Base-by-base conservation (phyloP, 306 rosid species). In the Hippophae tibetana region DNA sequence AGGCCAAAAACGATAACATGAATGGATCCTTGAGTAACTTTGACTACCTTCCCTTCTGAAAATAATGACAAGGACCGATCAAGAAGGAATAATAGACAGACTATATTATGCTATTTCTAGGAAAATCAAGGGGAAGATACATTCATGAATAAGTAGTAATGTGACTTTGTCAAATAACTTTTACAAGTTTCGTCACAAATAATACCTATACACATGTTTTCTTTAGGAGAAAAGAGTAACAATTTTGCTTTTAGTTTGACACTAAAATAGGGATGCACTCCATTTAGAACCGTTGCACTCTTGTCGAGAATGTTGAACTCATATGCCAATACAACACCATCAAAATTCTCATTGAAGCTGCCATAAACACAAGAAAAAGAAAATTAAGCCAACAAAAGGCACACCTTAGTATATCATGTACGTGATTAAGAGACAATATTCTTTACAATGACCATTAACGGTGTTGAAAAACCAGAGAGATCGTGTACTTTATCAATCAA, bases 11-110 rank as follows among this genome's bases (percentile, higher is more conserved):
- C 86, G 43, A 88, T 69, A 44, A 76, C 84, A 65, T 82, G 83
- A 60, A 93, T 80, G 10, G 89, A 86, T 40, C 79, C 93, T 64
- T 65, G 85, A 7, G 81, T 71, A 59, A 92, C 60, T 70, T 88
- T 86, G 62, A 80, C 84, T 40, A 86, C 93, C 78, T 81, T 86
- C 46, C 95, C 97, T 62, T 88, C 97, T 92, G 88, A 55, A 75
- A 49, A 75, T 49, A 38, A 45, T 18, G 23, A 54, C 13, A 50
- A 40, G 54, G 5, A 10, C 14, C 7, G 45, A 57, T 9, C 54
- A 6, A 10, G 18, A 8, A 18, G 18, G 18, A 18, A 18, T 18
- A 18, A 18, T 18, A 18, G 18, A 18, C 18, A 18, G 18, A 18
- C 38, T 27, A 27, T 3, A 27, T 27, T 27, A 27, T 27, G 38